phyloP scores from a whole-genome alignment of 805 yeast genomes.

The Tetrapisispora fleetii region DNA sequence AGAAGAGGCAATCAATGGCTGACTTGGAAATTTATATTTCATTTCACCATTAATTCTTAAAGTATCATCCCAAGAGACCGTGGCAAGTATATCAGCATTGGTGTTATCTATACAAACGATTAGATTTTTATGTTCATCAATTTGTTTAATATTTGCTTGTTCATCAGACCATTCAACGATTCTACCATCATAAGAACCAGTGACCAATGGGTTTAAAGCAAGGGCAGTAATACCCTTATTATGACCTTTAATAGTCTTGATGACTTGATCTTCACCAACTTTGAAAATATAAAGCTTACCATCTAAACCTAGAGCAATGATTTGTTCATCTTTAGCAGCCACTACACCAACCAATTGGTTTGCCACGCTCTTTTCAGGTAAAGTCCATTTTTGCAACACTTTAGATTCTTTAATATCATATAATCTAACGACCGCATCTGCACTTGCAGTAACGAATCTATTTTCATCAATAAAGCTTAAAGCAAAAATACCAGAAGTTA shows the following conservation, averaged over 20 bases:
- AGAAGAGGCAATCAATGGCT: constrained; percentile 41
- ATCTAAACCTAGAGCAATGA: constrained; percentile 57
- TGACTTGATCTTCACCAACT: constrained; percentile 27
- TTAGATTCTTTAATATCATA: constrained; percentile 46
- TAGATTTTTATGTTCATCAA: constrained; percentile 50
- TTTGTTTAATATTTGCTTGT: constrained; percentile 26
- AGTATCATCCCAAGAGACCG: constrained; percentile 89
- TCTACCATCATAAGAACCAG: constrained; percentile 81
- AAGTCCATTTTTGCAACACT: constrained; percentile 40
- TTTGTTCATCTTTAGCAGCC: constrained; percentile 43
- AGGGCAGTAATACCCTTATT: constrained; percentile 71
- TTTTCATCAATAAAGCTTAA: constrained; percentile 52
- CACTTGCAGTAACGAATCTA: constrained; percentile 68
- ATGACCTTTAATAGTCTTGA: constrained; percentile 54
- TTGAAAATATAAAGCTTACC: constrained; percentile 63
- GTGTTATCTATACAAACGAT: constrained; percentile 42
- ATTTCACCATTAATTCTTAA: constrained; percentile 32
- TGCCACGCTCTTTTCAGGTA: constrained; percentile 35
- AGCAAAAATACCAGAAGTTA: constrained; percentile 75
- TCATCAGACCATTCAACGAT: constrained; percentile 47
- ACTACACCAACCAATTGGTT: constrained; percentile 73
- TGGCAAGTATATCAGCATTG: constrained; percentile 29
- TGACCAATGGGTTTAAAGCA: constrained; percentile 27
- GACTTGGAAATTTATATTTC: constrained; percentile 31
- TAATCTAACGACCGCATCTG: constrained; percentile 65